phyloP scores from a whole-genome alignment of 2,329 filamentous ascomycete species.

The Nemania diffusa region DNA sequence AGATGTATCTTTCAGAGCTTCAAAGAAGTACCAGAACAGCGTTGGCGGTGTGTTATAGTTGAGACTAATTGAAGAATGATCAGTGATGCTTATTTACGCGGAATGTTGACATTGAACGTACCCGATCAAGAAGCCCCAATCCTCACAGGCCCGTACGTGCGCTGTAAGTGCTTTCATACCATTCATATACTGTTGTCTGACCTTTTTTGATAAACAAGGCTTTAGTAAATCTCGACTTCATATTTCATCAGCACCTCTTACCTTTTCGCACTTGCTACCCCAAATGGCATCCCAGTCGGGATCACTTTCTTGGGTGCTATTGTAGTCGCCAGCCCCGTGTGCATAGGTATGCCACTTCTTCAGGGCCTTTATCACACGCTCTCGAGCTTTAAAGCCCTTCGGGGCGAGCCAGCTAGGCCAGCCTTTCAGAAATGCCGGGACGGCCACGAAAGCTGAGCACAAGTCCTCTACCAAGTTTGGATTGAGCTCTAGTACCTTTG shows the following conservation, averaged over 20 bases:
- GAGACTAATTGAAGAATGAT: background rate
- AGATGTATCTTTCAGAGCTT: too few species aligned
- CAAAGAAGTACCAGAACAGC: too few species aligned
- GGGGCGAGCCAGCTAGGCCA: background rate
- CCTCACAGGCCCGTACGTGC: background rate
- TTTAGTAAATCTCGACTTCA: background rate
- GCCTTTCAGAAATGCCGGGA: background rate
- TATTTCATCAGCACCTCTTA: too few species aligned
- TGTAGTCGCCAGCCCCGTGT: too few species aligned
- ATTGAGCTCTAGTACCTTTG: conserved; percentile 3
- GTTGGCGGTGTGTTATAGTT: too few species aligned
- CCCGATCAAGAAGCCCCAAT: conserved; percentile 3
- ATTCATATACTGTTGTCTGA: too few species aligned
- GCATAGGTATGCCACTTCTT: too few species aligned
- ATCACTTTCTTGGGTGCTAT: too few species aligned
- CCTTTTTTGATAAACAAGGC: background rate
- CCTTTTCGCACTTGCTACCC: too few species aligned
- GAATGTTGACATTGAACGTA: background rate
- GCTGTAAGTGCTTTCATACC: background rate
- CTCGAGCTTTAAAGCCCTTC: background rate
- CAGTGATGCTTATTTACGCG: background rate
- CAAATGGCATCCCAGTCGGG: too few species aligned
- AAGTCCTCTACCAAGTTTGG: conserved; percentile 1
- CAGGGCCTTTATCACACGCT: background rate
- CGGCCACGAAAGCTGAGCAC: background rate